These are phyloP conservation scores for Fusarium goolgardi DNA, from an alignment of 2,329 filamentous ascomycete species.

Conservation along the genomic window DNA sequence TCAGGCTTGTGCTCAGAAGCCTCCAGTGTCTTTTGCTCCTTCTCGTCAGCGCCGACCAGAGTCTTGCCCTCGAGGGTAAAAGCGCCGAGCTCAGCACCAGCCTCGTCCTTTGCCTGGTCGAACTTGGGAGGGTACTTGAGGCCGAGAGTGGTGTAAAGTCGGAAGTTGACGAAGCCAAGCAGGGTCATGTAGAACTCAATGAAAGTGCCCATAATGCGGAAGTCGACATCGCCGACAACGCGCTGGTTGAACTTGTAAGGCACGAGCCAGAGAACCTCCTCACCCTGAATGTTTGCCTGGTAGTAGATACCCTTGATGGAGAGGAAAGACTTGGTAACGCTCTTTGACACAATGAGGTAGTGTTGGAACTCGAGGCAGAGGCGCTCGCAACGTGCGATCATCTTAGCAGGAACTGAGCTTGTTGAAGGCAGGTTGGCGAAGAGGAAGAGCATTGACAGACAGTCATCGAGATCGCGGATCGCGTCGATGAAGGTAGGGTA, in stretches of 20 bases:
- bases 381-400: constrained; percentile 93
- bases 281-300: constrained; percentile 95
- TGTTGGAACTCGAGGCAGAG: constrained; percentile 97
- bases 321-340: constrained; percentile 93
- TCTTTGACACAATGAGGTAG: constrained; percentile 93
- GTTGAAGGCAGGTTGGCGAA: constrained; percentile 97
- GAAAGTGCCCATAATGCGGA: constrained; percentile 99
- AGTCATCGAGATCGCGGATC: constrained; percentile 94
- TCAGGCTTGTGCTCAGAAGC: constrained; percentile 63
- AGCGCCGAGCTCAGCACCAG: constrained; percentile 88
- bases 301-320: constrained; percentile 99
- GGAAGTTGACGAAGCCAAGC: constrained; percentile 94
- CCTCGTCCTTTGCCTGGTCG: constrained; percentile 85
- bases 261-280: constrained; percentile 96
- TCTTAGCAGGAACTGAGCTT: constrained; percentile 89
- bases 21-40: constrained; percentile 64
- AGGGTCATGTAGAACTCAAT: constrained; percentile 99
- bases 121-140: constrained; percentile 97
- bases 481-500: constrained; percentile 98
- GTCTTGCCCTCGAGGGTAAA: constrained; percentile 87
- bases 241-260: constrained; percentile 98
- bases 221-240: constrained; percentile 93
- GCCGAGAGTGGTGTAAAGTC: constrained; percentile 89
- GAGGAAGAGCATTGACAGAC: constrained; percentile 94
- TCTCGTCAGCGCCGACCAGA: constrained; percentile 62